A percentile compares a stretch with the other conserved stretches of the same genome.
Conservation (phyloP, 768 basidiomycete species). For the Boletus tylopilopsis region DNA sequence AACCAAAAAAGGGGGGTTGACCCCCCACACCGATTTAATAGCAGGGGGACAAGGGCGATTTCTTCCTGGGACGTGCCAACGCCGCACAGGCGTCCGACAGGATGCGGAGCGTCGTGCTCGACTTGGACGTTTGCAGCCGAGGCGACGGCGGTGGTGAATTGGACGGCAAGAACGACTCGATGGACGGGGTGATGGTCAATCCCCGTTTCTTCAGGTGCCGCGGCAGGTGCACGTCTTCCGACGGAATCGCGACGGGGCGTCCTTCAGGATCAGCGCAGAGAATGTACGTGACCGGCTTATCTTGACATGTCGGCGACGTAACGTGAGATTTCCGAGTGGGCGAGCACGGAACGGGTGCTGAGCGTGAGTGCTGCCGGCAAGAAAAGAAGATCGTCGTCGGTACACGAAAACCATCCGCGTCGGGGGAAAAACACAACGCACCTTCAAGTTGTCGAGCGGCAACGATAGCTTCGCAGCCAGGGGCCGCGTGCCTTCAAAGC, state of each 20-base stretch:
- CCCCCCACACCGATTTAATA: not conserved
- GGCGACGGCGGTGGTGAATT: not conserved
- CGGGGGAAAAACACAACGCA: too few relatives aligned
- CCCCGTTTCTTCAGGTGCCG: conserved; percentile 16
- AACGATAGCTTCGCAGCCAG: conserved; percentile 18
- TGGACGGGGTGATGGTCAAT: conserved; percentile 1
- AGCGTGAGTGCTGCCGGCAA: conserved; percentile 6
- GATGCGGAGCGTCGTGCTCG: conserved; percentile 22
- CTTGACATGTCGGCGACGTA: conserved; percentile 5
- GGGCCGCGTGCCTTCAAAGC: conserved; percentile 10
- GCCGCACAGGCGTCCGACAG: conserved; percentile 25
- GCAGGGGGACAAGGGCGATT: conserved; percentile 6
- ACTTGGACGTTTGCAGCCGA: conserved; percentile 8
- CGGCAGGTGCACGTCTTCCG: conserved; percentile 1
- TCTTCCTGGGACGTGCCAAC: conserved; percentile 15
- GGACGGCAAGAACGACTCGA: not conserved
- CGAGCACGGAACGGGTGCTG: not conserved
- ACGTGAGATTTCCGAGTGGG: conserved; percentile 10
- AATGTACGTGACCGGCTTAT: conserved; percentile 10
- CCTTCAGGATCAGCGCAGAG: conserved; percentile 19
- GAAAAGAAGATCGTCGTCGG: too few relatives aligned
- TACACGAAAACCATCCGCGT: too few relatives aligned
- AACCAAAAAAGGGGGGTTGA: not conserved
- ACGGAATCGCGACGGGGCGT: conserved; percentile 11
- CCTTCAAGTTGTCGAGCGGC: conserved; percentile 14